These are phyloP conservation scores for Nemania bipapillata DNA, from an alignment of 2,329 filamentous ascomycete genomes.

Conservation along the genomic window DNA sequence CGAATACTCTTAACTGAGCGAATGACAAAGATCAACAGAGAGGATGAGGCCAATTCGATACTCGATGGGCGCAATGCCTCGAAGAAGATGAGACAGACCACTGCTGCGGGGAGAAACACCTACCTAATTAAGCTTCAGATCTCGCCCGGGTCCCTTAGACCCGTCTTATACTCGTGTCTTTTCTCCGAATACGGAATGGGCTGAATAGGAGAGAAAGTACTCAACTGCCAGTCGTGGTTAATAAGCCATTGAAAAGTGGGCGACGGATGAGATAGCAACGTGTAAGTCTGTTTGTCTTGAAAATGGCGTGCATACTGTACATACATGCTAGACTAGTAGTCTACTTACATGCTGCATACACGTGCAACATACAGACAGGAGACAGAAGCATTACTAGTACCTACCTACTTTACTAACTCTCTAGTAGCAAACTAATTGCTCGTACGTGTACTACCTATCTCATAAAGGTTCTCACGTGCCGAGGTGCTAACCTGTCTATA, in stretches of 20 bases:
- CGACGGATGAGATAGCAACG: not conserved
- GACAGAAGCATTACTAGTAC: not conserved
- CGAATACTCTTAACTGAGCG: too few species aligned
- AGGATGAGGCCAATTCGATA: not conserved
- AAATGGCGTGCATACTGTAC: not conserved
- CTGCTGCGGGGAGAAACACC: slow-evolving; percentile 16
- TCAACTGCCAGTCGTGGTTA: slow-evolving; percentile 29
- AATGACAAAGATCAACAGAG: slow-evolving; percentile 3
- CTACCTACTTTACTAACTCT: too few species aligned
- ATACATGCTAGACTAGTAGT: not conserved
- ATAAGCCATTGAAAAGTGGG: slow-evolving; percentile 17
- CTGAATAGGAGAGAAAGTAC: not conserved
- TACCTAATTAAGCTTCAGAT: slow-evolving; percentile 14
- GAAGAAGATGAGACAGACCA: too few species aligned
- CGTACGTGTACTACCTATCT: too few species aligned
- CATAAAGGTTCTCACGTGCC: not conserved
- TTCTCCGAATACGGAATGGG: slow-evolving; percentile 16
- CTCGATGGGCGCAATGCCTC: not conserved
- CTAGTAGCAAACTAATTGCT: too few species aligned
- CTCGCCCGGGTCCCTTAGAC: slow-evolving; percentile 2
- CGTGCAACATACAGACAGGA: not conserved
- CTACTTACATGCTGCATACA: not conserved
- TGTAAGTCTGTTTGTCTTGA: slow-evolving; percentile 8
- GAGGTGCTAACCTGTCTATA: not conserved
- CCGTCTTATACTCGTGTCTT: slow-evolving; percentile 24